A percentile compares a stretch with the other conserved stretches of the same genome.
Conservation (phyloP, 176 grass and related monocot species). For the Elymus sibiricus region DNA sequence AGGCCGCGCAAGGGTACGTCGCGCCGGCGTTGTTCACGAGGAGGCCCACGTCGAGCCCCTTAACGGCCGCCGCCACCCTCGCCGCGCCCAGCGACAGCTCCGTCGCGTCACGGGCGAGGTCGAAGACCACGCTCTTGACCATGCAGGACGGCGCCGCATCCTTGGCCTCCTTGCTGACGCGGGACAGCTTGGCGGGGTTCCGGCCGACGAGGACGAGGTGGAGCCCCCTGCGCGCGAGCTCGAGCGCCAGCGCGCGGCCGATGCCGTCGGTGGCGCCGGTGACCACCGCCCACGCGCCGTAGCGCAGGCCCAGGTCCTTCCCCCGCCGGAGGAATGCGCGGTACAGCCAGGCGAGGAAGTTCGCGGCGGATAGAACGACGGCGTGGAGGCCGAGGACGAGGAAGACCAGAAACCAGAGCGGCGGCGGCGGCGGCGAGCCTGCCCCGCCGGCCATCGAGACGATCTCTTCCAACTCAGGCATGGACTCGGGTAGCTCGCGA, state of each 20-base stretch:
- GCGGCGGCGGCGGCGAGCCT: neutral
- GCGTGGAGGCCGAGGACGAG: constrained; percentile 3
- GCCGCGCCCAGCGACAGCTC: constrained; percentile 13
- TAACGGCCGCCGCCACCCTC: constrained; percentile 21
- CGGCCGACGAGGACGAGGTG: constrained; percentile 64
- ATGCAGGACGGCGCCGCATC: constrained; percentile 14
- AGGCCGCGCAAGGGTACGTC: constrained; percentile 50
- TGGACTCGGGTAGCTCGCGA: neutral
- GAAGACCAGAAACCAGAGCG: constrained; percentile 23
- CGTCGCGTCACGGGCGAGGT: constrained; percentile 25
- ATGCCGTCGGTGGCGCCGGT: constrained; percentile 67
- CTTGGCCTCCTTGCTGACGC: constrained; percentile 7
- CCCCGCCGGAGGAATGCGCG: constrained; percentile 30
- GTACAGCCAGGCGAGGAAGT: constrained; percentile 19
- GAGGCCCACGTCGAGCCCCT: constrained; percentile 46
- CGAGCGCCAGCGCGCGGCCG: constrained; percentile 47
- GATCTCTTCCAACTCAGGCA: neutral
- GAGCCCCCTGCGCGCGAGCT: constrained; percentile 39
- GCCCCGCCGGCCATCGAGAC: neutral
- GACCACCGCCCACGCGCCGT: constrained; percentile 62
- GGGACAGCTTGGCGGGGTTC: constrained; percentile 48
- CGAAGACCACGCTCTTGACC: constrained; percentile 42
- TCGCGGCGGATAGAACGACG: neutral
- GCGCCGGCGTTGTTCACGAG: constrained; percentile 72
- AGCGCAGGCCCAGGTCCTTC: neutral